Evolutionary conservation across 352 stramenopile genomes (phyloP).

Genomic region (Pythium brassicae): DNA sequence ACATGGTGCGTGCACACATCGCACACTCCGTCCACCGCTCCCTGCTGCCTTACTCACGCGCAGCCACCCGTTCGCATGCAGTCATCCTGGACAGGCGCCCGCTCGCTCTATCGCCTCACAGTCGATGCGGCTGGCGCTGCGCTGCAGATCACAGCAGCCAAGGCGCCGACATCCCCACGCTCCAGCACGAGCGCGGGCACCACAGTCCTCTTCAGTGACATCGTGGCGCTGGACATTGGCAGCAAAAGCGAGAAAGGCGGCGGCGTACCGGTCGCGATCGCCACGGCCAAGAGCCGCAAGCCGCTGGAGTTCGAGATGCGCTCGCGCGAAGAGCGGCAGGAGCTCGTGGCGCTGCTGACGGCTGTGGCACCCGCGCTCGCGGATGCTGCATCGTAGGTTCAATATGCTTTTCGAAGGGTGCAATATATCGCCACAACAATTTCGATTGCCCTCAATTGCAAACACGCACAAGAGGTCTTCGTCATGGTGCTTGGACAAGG

Average conservation of each 20-base stretch:
- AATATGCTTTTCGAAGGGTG: no score
- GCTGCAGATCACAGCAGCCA: constrained; percentile 23
- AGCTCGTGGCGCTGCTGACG: constrained; percentile 15
- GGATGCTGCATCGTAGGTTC: constrained; percentile 8
- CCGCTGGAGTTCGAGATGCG: constrained; percentile 41
- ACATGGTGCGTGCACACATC: constrained; percentile 23
- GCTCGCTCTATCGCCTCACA: constrained; percentile 30
- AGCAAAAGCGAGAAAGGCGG: constrained; percentile 6
- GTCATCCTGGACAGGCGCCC: constrained; percentile 41
- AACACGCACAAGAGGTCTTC: no score
- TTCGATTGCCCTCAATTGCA: no score
- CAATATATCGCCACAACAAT: no score
- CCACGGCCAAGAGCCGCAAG: constrained; percentile 19
- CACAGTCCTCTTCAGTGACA: constrained; percentile 26
- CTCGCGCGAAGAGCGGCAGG: constrained; percentile 28
- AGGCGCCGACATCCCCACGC: constrained; percentile 24
- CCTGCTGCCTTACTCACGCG: no score
- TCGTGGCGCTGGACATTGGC: constrained; percentile 30
- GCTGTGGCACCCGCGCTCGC: constrained; percentile 17
- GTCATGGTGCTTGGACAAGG: no score
- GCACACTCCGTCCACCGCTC: neutral
- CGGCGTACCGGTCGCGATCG: constrained; percentile 14
- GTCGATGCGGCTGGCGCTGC: constrained; percentile 19
- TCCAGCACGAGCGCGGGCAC: constrained; percentile 6
- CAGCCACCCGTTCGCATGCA: no score